Conservation (phyloP, 2,329 filamentous ascomycete genomes). For the Arachnopeziza araneosa region DNA sequence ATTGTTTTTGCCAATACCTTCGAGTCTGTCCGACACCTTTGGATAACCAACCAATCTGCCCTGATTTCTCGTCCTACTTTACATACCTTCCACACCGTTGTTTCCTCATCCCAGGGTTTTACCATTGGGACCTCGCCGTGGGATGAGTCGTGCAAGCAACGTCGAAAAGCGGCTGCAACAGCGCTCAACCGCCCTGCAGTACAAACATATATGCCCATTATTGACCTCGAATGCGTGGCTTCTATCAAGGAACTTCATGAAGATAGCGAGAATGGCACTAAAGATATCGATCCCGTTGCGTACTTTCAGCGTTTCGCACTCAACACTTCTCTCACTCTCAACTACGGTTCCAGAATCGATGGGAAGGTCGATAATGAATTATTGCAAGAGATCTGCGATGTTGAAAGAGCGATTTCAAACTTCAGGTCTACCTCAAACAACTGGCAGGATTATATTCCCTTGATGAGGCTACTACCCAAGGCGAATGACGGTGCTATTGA, state of each 20-base stretch:
- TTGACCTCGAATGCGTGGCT: constrained; percentile 68
- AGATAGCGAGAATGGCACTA: constrained; percentile 55
- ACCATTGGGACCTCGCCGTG: constrained; percentile 81
- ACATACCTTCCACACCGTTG: constrained; percentile 76
- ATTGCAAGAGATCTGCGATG: constrained; percentile 66
- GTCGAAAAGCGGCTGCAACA: constrained; percentile 72
- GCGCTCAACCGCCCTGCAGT: constrained; percentile 71
- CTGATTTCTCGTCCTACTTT: constrained; percentile 72
- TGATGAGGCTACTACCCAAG: constrained; percentile 59
- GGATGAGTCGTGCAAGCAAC: constrained; percentile 73
- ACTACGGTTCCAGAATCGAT: constrained; percentile 72
- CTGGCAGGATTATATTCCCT: constrained; percentile 78
- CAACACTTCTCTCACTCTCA: constrained; percentile 71
- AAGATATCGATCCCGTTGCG: constrained; percentile 63
- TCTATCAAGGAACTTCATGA: constrained; percentile 67
- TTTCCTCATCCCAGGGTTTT: constrained; percentile 71
- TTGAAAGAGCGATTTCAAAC: constrained; percentile 70
- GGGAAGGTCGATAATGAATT: constrained; percentile 63
- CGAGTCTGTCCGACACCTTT: constrained; percentile 66
- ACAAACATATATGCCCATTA: constrained; percentile 75
- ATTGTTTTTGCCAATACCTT: constrained; percentile 77
- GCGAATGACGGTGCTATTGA: constrained; percentile 57
- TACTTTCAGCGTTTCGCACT: constrained; percentile 73
- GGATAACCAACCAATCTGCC: constrained; percentile 73
- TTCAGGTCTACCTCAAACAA: constrained; percentile 77